These are phyloP conservation scores for Canariomyces notabilis DNA, from an alignment of 2,329 filamentous ascomycete genomes.

Conservation along the genomic window DNA sequence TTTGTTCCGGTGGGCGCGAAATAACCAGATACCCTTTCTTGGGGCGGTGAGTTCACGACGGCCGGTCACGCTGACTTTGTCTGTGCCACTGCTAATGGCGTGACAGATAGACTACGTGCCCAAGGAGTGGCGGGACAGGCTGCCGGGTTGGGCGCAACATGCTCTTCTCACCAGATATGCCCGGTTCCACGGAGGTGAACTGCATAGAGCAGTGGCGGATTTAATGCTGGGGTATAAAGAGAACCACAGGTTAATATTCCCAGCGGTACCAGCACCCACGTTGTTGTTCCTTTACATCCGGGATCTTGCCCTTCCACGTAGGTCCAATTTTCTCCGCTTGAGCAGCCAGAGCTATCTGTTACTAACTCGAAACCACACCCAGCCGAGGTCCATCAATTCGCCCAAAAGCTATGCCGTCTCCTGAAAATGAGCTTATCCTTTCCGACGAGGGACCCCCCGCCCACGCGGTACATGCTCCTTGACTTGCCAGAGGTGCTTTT, in stretches of 20 bases:
- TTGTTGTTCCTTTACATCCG: slow-evolving; percentile 66
- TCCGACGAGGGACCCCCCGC: slow-evolving; percentile 34
- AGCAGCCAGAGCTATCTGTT: not conserved
- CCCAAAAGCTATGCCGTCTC: slow-evolving; percentile 50
- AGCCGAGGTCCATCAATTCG: slow-evolving; percentile 61
- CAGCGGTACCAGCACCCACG: slow-evolving; percentile 64
- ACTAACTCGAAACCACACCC: slow-evolving; percentile 29
- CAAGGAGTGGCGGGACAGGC: slow-evolving; percentile 57
- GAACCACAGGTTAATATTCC: slow-evolving; percentile 67
- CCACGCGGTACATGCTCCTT: slow-evolving; percentile 35
- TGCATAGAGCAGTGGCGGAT: slow-evolving; percentile 61
- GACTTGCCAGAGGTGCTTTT: slow-evolving; percentile 72
- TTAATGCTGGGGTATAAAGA: slow-evolving; percentile 58
- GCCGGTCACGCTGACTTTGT: no score
- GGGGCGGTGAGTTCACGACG: slow-evolving; percentile 49
- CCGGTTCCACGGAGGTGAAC: slow-evolving; percentile 42
- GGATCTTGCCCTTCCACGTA: slow-evolving; percentile 70
- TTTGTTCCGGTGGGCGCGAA: slow-evolving; percentile 61
- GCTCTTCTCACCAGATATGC: slow-evolving; percentile 49
- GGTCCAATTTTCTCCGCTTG: slow-evolving; percentile 24
- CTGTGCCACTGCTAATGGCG: slow-evolving; percentile 3
- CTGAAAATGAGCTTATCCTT: slow-evolving; percentile 54
- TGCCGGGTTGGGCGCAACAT: slow-evolving; percentile 58
- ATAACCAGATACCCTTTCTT: slow-evolving; percentile 66
- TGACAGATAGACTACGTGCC: slow-evolving; percentile 53